Evolutionary conservation across 2,329 filamentous ascomycete genomes (phyloP), one percentile per base, ranked within the genome.

Genomic region (Aschersonia sp.): DNA sequence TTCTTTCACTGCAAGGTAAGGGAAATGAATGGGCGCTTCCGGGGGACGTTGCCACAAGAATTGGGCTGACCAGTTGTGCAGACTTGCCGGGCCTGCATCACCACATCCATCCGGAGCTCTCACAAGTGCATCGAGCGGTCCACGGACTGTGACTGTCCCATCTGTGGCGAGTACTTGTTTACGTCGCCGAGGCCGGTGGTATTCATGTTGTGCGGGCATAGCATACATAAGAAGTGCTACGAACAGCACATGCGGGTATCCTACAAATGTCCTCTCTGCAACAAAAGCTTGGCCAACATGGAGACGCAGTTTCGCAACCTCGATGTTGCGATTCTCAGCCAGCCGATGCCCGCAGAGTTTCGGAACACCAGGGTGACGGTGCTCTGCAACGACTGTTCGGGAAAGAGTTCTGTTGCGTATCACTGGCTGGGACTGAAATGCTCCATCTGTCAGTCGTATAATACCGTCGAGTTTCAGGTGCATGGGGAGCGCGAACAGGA

Each of bases 361-460:
- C 73, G 70, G 51, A 79, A 87, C 56, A 88, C 86, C 5, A 81
- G 81, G 52, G 90, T 88, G 11, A 78, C 89, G 53, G 79, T 97
- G 45, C 79, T 89, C 52, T 98, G 92, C 65, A 97, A 98, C 61
- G 92, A 98, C 66, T 98, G 92, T 65, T 86, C 82, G 43, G 85
- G 85, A 10, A 89, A 88, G 60, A 89, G 84, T 51, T 84, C 85
- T 29, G 87, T 92, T 29, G 76, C 78, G 32, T 98, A 94, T 60
- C 92, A 98, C 65, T 98, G 92, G 87, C 71, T 97, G 5, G 92
- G 92, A 0, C 71, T 95, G 43, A 95, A 94, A 64, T 98, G 92
- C 61, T 81, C 74, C 11, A 78, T 83, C 37, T 85, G 81, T 58
- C 68, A 72, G 42, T 84, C 80, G 4, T 85, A 83, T 57, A 85